Evolutionary conservation across 2,329 filamentous ascomycete genomes (phyloP), one percentile per base, ranked within the genome.

Genomic region (Pseudogymnoascus sp.): DNA sequence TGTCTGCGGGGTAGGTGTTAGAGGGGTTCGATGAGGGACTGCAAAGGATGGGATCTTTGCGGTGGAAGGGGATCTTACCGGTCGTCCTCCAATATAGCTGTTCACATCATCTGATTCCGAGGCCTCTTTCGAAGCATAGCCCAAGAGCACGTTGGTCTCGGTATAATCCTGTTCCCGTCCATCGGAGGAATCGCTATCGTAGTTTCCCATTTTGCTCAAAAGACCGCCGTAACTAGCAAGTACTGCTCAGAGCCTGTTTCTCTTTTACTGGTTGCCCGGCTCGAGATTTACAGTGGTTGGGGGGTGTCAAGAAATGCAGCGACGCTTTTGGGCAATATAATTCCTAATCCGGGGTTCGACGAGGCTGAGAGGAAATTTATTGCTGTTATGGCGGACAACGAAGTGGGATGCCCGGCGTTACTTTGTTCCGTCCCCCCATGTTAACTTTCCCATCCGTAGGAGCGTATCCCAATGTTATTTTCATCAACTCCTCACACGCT

Each of bases 61-160:
- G 13, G 21, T n/a, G 45, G 6, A 8, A 10, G 14, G 14, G 4
- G 14, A 8, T 28, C 87, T 71, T 87, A 97, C 93, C 62, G 95
- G 92, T 71, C 81, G 83, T 63, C 95, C 95, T 69, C 95, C 95
- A 10, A 99, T 80, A 69, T 93, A 90, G 76, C 91, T 97, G 72
- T 96, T 88, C 11, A 85, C 83, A 75, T 99, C 93, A 67, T 91
- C 63, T 87, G 89, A 13, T 25, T 60, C 57, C 86, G 79, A 63
- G 43, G 73, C 62, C 63, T 96, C 90, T 73, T 87, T 86, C 1
- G 90, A 90, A 2, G 92, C 90, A 75, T 96, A 99, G 4, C 95
- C 95, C 11, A 99, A 83, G 1, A 97, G 84, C 1, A 97, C 92
- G 69, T 90, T 91, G 6, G 95, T 98, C 75, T 91, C 88, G 16